These are phyloP conservation scores for Corymbia maculata DNA, from an alignment of 345 rosid species.

Conservation along the genomic window DNA sequence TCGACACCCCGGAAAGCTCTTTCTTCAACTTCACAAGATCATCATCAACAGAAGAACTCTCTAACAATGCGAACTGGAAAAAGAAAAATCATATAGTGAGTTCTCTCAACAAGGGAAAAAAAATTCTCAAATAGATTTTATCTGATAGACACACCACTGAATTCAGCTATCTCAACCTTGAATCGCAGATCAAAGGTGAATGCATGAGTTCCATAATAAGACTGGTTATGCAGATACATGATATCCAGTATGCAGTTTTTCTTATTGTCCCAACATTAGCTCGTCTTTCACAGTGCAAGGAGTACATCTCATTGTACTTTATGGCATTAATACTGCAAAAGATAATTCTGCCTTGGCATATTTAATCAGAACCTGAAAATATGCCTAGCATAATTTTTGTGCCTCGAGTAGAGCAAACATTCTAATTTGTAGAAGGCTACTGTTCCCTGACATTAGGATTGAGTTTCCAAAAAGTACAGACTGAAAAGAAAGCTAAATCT, in stretches of 20 bases:
- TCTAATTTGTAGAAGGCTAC: background rate
- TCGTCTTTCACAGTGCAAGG: background rate
- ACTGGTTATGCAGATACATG: background rate
- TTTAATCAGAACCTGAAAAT: background rate
- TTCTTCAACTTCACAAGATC: constrained; percentile 39
- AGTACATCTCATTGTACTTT: background rate
- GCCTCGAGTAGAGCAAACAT: background rate
- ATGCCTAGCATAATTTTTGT: background rate
- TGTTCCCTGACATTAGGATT: background rate
- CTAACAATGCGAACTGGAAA: constrained; percentile 36
- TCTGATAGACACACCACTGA: background rate
- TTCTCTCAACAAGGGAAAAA: background rate
- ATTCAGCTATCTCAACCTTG: background rate
- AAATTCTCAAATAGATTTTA: background rate
- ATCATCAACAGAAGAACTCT: constrained; percentile 47
- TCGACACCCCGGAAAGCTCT: constrained; percentile 35
- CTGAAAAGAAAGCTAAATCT: background rate
- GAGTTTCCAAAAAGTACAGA: background rate
- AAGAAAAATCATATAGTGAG: background rate
- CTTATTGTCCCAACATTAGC: background rate
- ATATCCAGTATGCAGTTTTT: background rate
- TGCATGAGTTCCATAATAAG: background rate
- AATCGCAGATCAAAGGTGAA: background rate
- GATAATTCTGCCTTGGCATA: background rate
- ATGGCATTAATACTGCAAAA: background rate